Evolutionary conservation across 306 rosid species (phyloP), one percentile per base, ranked within the genome.

Genomic region (Lathyrus aphaca): DNA sequence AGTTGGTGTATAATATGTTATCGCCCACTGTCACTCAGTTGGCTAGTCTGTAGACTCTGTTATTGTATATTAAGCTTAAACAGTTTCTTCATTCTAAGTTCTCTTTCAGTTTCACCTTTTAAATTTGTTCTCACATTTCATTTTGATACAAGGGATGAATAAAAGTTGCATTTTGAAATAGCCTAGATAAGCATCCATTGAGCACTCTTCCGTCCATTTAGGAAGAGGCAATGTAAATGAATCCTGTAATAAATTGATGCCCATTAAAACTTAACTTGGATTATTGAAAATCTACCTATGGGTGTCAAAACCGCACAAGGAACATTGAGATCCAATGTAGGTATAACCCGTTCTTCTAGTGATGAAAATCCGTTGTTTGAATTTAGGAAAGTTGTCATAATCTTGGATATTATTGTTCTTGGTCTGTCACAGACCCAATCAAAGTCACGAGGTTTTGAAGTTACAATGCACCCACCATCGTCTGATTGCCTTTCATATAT

Each of bases 1-100:
- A 51, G 77, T 35, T n/a, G 44, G 50, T 61, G 75, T 58, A 66
- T 71, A 49, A 70, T 75, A 70, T 77, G 69, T 65, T 10, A 54
- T 30, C 57, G 8, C 39, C 59, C 40, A 14, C 39, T 35, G 8
- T 35, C 39, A 56, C 15, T 71, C 55, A 4, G 80, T 19, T 58
- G 58, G 64, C 61, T 68, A 59, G 60, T 67, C 44, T 19, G 27
- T 42, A 42, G 67, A 64, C 68, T 30, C 55, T 68, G 64, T 68
- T 60, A 45, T 8, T 77, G 61, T 77, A 64, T 23, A 63, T 65
- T 58, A 64, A 46, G 37, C 25, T 29, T 51, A 48, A 15, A 37
- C 65, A 72, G 18, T 63, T 37, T 39, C 55, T 19, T 12, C 37
- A 19, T 30, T 43, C 68, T 43, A 40, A 39, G 4, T 48, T 32